A percentile compares a stretch with the other conserved stretches of the same genome.
phyloP scores from a whole-genome alignment of 768 basidiomycete species.

The Dendrothele bispora region DNA sequence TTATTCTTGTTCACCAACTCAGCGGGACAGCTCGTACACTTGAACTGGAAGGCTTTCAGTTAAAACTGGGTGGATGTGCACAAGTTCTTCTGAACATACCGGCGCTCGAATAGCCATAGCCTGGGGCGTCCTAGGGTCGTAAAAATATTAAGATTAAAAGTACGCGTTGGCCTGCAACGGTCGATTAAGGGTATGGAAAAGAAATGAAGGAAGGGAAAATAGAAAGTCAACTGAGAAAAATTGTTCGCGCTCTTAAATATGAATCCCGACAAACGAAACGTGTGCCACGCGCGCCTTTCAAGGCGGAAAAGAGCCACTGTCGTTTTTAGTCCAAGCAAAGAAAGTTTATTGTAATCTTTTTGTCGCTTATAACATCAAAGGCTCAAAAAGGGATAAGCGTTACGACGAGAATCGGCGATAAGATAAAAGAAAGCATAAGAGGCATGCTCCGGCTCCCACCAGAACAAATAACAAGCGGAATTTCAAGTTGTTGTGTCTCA shows the following conservation, averaged over 20 bases:
- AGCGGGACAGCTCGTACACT: too few species aligned
- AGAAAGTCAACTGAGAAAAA: conserved; percentile 3
- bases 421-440: conserved; percentile 1
- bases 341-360: neutral
- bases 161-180: conserved; percentile 50
- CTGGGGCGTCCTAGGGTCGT: neutral
- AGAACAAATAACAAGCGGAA: conserved; percentile 7
- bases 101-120: neutral
- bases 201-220: conserved; percentile 16
- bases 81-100: neutral
- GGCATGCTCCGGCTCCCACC: neutral
- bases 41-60: too few species aligned
- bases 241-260: neutral
- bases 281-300: neutral
- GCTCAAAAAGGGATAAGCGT: conserved; percentile 5
- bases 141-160: conserved; percentile 15
- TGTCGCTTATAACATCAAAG: conserved; percentile 8
- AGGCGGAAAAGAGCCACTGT: too few species aligned
- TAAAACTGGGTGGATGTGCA: too few species aligned
- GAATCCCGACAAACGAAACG: neutral
- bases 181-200: conserved; percentile 19
- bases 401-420: neutral
- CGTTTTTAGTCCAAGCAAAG: too few species aligned
- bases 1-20: neutral
- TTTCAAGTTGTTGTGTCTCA: neutral